A percentile compares a stretch with the other conserved stretches of the same genome.
phyloP scores from a whole-genome alignment of 352 stramenopile species.

The Phytophthora tubulina region DNA sequence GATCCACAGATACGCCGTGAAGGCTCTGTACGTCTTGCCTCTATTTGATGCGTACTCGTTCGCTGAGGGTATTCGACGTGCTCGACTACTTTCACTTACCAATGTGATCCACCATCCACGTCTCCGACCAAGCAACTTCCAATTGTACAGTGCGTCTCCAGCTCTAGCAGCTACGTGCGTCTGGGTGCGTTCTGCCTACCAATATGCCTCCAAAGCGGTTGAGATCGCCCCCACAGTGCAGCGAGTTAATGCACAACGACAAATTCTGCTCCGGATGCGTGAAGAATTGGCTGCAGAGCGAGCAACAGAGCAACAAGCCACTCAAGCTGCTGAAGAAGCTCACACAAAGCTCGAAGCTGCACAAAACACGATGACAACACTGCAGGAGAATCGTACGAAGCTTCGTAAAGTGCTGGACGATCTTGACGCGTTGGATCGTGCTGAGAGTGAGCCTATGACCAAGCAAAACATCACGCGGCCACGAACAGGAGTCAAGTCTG shows the following conservation, averaged over 20 bases:
- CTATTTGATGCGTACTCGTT: slow-evolving; percentile 89
- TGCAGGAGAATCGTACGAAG: slow-evolving; percentile 37
- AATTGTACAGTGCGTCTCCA: slow-evolving; percentile 68
- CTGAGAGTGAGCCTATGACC: slow-evolving; percentile 63
- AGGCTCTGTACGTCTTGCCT: slow-evolving; percentile 80
- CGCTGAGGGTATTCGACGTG: slow-evolving; percentile 63
- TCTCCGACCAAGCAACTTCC: slow-evolving; percentile 71
- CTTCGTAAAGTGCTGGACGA: slow-evolving; percentile 68
- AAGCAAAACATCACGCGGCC: slow-evolving; percentile 71
- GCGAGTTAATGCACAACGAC: slow-evolving; percentile 60
- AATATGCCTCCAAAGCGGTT: slow-evolving; percentile 71
- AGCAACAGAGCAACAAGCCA: slow-evolving; percentile 22
- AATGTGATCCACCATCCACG: slow-evolving; percentile 79
- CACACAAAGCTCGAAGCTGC: slow-evolving; percentile 29
- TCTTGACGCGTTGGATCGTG: slow-evolving; percentile 68
- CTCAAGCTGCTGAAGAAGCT: slow-evolving; percentile 29
- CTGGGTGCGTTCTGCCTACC: slow-evolving; percentile 80
- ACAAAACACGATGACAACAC: slow-evolving; percentile 26
- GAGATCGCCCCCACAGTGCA: slow-evolving; percentile 77
- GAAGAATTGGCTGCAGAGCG: slow-evolving; percentile 37
- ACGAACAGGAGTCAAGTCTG: slow-evolving; percentile 27
- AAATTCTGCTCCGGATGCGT: slow-evolving; percentile 64
- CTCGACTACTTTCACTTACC: slow-evolving; percentile 70
- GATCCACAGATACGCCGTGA: slow-evolving; percentile 83
- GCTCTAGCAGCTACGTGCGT: slow-evolving; percentile 66